These are phyloP conservation scores for Wickerhamiella lipophila DNA, from an alignment of 805 yeast genomes.

Conservation along the genomic window DNA sequence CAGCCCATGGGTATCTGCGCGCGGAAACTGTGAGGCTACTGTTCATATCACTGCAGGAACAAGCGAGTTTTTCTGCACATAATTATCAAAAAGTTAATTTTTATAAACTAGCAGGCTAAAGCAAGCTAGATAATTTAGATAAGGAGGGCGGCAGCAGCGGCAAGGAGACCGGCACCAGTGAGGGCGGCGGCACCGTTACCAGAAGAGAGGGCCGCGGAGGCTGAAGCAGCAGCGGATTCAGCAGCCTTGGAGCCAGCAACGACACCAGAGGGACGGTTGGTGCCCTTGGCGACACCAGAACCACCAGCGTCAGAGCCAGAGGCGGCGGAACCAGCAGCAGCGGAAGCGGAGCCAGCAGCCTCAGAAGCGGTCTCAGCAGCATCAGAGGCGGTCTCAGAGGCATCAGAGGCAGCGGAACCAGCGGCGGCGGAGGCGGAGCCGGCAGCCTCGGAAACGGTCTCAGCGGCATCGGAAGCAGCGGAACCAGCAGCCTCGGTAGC, in stretches of 20 bases:
- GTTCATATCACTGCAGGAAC: no score
- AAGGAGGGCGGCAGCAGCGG: slow-evolving; percentile 21
- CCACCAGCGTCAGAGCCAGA: slow-evolving; percentile 9
- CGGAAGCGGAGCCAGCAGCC: slow-evolving; percentile 10
- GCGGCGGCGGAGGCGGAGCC: slow-evolving; percentile 13
- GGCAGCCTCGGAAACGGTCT: slow-evolving; percentile 12
- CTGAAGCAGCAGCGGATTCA: slow-evolving; percentile 9
- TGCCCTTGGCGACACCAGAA: slow-evolving; percentile 11
- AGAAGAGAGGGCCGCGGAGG: slow-evolving; percentile 13
- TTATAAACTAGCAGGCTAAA: neutral
- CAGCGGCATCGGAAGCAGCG: slow-evolving; percentile 14
- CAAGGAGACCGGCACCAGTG: slow-evolving; percentile 21
- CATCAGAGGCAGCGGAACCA: slow-evolving; percentile 11
- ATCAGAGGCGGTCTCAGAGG: slow-evolving; percentile 12
- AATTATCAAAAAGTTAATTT: no score
- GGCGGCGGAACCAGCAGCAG: slow-evolving; percentile 13
- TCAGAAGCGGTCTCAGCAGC: slow-evolving; percentile 11
- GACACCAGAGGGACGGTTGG: slow-evolving; percentile 14
- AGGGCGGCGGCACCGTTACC: slow-evolving; percentile 20
- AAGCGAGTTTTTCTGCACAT: no score
- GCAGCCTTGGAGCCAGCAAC: neutral
- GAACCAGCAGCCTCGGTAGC: slow-evolving; percentile 15
- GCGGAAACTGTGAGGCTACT: no score
- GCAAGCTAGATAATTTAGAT: slow-evolving; percentile 14
- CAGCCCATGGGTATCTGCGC: no score